Evolutionary conservation across 169 alveolate species (phyloP).

Genomic region (Eimeria necatrix): DNA sequence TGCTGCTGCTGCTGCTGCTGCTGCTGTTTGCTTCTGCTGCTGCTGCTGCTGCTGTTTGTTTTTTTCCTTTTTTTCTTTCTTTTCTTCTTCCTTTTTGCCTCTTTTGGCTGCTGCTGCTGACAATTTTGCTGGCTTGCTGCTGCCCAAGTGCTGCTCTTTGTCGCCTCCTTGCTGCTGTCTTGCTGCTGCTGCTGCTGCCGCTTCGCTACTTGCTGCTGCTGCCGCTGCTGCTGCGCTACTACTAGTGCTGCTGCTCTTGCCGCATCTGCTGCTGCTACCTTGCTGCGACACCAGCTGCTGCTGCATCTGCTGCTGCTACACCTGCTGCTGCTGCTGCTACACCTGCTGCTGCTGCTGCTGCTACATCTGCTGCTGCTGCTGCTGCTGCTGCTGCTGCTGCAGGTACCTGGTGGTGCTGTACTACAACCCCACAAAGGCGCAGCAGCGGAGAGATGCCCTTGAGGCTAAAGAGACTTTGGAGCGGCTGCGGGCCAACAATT

Average conservation of each 20-base stretch:
- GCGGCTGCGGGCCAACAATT: slow-evolving; percentile 77
- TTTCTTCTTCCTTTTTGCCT: background rate
- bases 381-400: background rate
- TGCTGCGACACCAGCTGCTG: too few relatives aligned
- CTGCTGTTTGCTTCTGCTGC: background rate
- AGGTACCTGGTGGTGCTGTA: slow-evolving; percentile 92
- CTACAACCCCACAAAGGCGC: slow-evolving; percentile 92
- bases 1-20: background rate
- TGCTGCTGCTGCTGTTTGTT: background rate
- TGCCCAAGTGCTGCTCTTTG: background rate
- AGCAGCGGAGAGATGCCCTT: slow-evolving; percentile 90
- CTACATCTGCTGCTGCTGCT: background rate
- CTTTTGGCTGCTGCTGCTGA: background rate
- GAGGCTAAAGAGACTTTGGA: slow-evolving; percentile 87
- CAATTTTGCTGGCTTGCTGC: background rate
- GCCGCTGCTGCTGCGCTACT: slow-evolving; percentile 92
- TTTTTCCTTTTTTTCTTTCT: background rate
- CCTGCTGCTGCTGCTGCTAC: background rate
- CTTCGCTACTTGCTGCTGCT: background rate
- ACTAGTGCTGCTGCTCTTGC: slow-evolving; percentile 28
- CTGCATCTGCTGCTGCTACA: too few relatives aligned
- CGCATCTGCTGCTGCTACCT: background rate
- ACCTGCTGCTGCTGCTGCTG: background rate
- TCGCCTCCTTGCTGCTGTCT: background rate
- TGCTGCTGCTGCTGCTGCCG: slow-evolving; percentile 2